Base-by-base conservation (phyloP, 2,329 filamentous ascomycete genomes). In the Ophiosphaerella korrae region DNA sequence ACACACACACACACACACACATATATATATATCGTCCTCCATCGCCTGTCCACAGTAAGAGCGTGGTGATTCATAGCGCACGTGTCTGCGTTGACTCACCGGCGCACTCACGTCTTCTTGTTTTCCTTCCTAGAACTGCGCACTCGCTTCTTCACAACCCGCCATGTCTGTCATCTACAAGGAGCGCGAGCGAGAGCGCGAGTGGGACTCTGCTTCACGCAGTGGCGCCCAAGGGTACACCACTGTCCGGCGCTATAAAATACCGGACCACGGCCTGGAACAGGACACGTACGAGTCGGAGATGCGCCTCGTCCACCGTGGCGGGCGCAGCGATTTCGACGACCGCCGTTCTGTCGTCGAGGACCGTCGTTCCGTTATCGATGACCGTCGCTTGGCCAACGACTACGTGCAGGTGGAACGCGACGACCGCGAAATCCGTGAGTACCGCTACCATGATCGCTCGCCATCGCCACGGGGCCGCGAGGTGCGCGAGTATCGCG, bases 161-260 rank as follows among this genome's bases (percentile, higher is more conserved):
- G 53, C 56, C 65, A 77, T 77, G 77, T 80, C 78, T 36, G 73
- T 75, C 64, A 68, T 78, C 58, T 77, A 75, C 67, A 75, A 64
- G 55, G 50, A 54, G 42, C 62, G 70, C 53, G 77, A 79, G 45
- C 72, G 76, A 43, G 75, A 78, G 61, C 74, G 75, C 55, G 76
- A 78, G 59, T 77, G 75, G 68, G 76, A 78, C 38, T 66, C 71
- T 12, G 66, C 68, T 29, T 58, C 61, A 39, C 60, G 61, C 46
- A 60, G 64, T 64, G 73, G 73, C 52, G 77, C 55, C 24, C 70
- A 70, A 53, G 68, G 74, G 55, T 81, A 79, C 62, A 82, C 80
- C 57, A 83, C 81, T 6, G 80, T 86, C 60, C 84, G 83, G 66
- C 82, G 84, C 62, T 87, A 87, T 75, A 77, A 78, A 54, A 70